Base-by-base conservation (phyloP, 2,329 filamentous ascomycete genomes). In the Sordariomycetes sp. region DNA sequence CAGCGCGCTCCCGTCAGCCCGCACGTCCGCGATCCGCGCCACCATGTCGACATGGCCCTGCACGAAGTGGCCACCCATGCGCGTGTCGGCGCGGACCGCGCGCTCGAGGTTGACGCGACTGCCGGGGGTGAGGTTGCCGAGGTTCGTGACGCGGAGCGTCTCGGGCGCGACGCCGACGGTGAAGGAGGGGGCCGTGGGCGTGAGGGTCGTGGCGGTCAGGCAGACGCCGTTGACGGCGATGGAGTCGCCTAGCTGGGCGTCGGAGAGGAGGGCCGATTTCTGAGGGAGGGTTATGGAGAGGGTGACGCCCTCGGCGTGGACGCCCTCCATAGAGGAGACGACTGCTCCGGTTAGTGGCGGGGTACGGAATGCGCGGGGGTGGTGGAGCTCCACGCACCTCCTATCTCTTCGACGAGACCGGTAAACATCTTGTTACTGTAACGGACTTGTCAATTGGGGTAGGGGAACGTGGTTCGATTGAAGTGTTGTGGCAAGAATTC, bases 11-110 rank as follows among this genome's bases (percentile, higher is more conserved):
- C 92, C 90, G 70, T 99, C 94, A 2, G 85, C 84, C 20, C 80
- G 84, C 39, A 87, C 80, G 51, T 81, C 80, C 45, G 85, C 67
- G 60, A 99, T 87, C 51, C 79, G 81, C 0, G 92, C 94, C 45
- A 86, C 84, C 12, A 90, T 92, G 71, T 99, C 95, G 60, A 99
- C 92, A 70, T 99, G 94, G 48, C 94, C 94, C 73, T 99, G 95
- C 35, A 97, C 92, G 66, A 97, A 96, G 74, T 99, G 94, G 0
- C 94, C 94, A 53, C 95, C 94, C 90, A 99, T 97, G 57, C 94
- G 89, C 52, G 92, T 96, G 65, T 87, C 82, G 4, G 90, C 90
- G 20, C 87, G 86, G 57, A 99, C 91, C 3, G 94, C 92, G 17
- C 94, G 85, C 76, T 99, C 94, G 56, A 99, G 85, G 71, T 99